A percentile compares a stretch with the other conserved stretches of the same genome.
Conservation (phyloP, 73 alveolate species). For the Paraurostyla sp. region DNA sequence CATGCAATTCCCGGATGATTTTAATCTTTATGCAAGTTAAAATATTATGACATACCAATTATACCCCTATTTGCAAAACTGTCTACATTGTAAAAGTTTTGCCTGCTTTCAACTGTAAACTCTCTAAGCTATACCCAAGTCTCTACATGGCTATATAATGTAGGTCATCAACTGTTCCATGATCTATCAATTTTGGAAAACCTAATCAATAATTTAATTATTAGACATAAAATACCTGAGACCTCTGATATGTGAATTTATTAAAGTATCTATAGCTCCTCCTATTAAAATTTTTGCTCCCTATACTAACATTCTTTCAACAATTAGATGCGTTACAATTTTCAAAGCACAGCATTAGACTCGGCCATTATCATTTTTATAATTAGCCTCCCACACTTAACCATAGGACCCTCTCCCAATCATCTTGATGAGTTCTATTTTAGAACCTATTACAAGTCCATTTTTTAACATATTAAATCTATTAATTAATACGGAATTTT, state of each 20-base stretch:
- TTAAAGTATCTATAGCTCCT: no score
- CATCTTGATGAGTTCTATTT: not conserved
- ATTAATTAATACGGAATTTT: not conserved
- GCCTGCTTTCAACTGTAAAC: not conserved
- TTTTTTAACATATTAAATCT: not conserved
- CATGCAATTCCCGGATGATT: not conserved
- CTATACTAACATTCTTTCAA: not conserved
- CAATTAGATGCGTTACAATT: not conserved
- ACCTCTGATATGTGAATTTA: not conserved
- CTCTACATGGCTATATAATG: not conserved
- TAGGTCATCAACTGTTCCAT: not conserved
- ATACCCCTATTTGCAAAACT: not conserved
- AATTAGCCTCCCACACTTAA: not conserved
- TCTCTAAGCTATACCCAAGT: not conserved
- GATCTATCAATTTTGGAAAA: not conserved
- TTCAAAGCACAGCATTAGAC: not conserved
- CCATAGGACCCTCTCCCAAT: slow-evolving; percentile 1
- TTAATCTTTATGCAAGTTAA: not conserved
- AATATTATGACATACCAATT: not conserved
- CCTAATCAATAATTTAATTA: not conserved
- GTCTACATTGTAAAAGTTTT: not conserved
- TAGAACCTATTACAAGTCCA: not conserved
- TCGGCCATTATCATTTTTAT: not conserved
- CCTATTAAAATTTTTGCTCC: not conserved
- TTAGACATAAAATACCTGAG: not conserved